Evolutionary conservation across 2,329 filamentous ascomycete species (phyloP).

Genomic region (Aspergillus fructus): DNA sequence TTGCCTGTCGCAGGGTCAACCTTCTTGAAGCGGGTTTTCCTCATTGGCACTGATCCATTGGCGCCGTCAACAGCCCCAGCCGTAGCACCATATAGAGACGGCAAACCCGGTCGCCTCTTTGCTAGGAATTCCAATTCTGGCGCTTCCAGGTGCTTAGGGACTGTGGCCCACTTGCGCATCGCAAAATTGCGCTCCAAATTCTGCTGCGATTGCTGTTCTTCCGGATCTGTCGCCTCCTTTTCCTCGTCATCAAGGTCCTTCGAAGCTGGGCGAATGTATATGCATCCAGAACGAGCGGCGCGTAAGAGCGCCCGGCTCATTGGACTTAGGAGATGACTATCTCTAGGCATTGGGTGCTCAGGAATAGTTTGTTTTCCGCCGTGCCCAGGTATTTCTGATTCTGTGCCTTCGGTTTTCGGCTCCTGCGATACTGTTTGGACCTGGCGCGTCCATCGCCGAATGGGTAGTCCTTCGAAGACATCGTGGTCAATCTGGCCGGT

Average conservation of each 20-base stretch:
- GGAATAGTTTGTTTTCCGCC: slow-evolving; percentile 48
- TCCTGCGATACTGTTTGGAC: slow-evolving; percentile 67
- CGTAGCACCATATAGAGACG: slow-evolving; percentile 48
- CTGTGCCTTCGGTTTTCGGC: slow-evolving; percentile 59
- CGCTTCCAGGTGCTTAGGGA: slow-evolving; percentile 58
- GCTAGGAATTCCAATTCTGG: slow-evolving; percentile 63
- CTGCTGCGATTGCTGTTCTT: slow-evolving; percentile 28
- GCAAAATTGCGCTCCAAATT: slow-evolving; percentile 52
- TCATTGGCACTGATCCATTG: slow-evolving; percentile 56
- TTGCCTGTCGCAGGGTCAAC: slow-evolving; percentile 75
- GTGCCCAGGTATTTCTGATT: slow-evolving; percentile 28
- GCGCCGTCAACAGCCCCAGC: slow-evolving; percentile 27
- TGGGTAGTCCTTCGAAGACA: slow-evolving; percentile 72
- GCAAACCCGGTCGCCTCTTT: slow-evolving; percentile 60
- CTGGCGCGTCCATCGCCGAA: slow-evolving; percentile 84
- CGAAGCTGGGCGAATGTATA: slow-evolving; percentile 69
- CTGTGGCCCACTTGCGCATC: slow-evolving; percentile 57
- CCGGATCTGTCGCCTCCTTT: slow-evolving; percentile 34
- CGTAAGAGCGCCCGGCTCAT: slow-evolving; percentile 81
- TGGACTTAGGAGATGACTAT: slow-evolving; percentile 72
- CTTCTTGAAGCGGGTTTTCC: slow-evolving; percentile 76
- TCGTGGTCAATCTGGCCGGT: slow-evolving; percentile 61
- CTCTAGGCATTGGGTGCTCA: slow-evolving; percentile 85
- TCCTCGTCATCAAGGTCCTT: slow-evolving; percentile 37
- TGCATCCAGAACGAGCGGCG: slow-evolving; percentile 72